These are phyloP conservation scores for Aspergillus novoparasiticus DNA, from an alignment of 2,329 filamentous ascomycete species.

Conservation along the genomic window DNA sequence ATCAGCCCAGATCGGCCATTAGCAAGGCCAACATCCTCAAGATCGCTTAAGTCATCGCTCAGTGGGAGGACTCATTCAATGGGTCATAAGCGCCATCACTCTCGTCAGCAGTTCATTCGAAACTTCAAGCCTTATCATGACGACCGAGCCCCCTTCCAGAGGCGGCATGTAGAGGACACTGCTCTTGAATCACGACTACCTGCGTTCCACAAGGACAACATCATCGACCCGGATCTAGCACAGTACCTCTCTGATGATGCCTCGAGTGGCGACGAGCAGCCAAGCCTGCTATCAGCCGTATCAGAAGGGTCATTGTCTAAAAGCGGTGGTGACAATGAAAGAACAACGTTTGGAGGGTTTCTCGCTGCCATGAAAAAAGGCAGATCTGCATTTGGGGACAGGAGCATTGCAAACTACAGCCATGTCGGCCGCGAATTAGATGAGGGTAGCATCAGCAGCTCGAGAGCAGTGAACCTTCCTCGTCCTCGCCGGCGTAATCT, in stretches of 20 bases:
- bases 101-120: conserved; percentile 80
- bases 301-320: conserved; percentile 64
- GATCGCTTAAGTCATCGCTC: conserved; percentile 77
- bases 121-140: conserved; percentile 72
- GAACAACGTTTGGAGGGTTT: conserved; percentile 70
- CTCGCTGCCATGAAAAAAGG: conserved; percentile 75
- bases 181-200: conserved; percentile 69
- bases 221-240: conserved; percentile 94
- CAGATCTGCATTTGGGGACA: conserved; percentile 71
- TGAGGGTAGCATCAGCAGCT: conserved; percentile 65
- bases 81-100: conserved; percentile 82
- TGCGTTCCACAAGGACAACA: conserved; percentile 97
- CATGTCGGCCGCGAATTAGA: conserved; percentile 68
- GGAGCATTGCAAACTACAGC: conserved; percentile 71
- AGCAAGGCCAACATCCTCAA: conserved; percentile 88
- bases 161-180: conserved; percentile 69
- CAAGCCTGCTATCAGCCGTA: conserved; percentile 79
- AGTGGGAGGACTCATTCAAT: conserved; percentile 73
- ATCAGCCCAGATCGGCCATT: conserved; percentile 78
- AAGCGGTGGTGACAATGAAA: conserved; percentile 71
- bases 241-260: conserved; percentile 94
- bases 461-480: conserved; percentile 60
- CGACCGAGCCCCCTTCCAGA: conserved; percentile 84
- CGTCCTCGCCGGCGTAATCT: conserved; percentile 76
- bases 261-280: conserved; percentile 89